A percentile compares a stretch with the other conserved stretches of the same genome.
These are phyloP conservation scores for Funneliformis caledonium DNA, from an alignment of 371 early-diverging fungal species.

Conservation along the genomic window DNA sequence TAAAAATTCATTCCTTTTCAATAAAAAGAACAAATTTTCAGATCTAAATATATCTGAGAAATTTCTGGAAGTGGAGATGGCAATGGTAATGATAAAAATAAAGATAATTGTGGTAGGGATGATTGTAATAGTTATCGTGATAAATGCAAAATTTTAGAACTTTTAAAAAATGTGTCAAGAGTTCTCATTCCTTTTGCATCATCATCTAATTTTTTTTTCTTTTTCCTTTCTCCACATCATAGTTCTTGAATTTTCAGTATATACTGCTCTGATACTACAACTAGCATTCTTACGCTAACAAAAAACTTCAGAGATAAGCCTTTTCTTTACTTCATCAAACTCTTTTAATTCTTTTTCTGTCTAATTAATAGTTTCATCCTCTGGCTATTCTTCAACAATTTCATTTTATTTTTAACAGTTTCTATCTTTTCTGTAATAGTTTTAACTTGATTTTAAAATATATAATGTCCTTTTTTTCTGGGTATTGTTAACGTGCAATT, in stretches of 20 bases:
- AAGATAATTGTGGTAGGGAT: too few species aligned
- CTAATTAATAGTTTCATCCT: background rate
- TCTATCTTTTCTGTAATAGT: background rate
- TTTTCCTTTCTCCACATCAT: constrained; percentile 3
- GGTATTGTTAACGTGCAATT: too few species aligned
- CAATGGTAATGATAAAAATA: background rate
- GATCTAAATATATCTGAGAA: too few species aligned
- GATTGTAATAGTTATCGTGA: background rate
- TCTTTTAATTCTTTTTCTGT: constrained; percentile 41
- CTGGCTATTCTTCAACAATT: too few species aligned
- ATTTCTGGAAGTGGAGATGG: background rate
- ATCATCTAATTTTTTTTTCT: background rate
- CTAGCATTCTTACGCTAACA: background rate
- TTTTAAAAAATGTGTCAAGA: constrained; percentile 15
- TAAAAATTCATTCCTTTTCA: too few species aligned
- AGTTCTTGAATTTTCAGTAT: constrained; percentile 18
- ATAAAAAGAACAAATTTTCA: too few species aligned
- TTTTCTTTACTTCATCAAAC: constrained; percentile 20
- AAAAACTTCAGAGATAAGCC: constrained; percentile 13
- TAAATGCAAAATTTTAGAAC: background rate
- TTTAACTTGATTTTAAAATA: background rate
- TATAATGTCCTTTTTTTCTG: too few species aligned
- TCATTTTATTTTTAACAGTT: background rate
- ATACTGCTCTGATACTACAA: background rate
- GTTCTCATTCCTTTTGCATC: constrained; percentile 14